phyloP scores from a whole-genome alignment of 2,329 filamentous ascomycete species.

The Helotiales sp. region DNA sequence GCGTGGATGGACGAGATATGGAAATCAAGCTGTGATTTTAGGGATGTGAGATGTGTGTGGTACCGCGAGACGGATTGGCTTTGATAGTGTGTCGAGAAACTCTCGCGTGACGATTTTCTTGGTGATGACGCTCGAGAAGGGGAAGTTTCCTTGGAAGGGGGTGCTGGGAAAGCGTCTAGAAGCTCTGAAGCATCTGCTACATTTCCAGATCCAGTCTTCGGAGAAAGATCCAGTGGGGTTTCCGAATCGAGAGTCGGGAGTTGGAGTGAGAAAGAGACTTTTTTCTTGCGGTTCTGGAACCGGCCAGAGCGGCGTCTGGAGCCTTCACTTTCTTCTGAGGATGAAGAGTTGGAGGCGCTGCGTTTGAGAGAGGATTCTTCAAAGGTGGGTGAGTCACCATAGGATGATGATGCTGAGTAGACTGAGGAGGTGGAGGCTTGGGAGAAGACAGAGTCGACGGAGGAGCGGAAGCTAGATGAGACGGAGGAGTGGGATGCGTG shows the following conservation, averaged over 20 bases:
- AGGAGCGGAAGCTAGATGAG: slow-evolving; percentile 37
- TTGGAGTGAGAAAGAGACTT: slow-evolving; percentile 37
- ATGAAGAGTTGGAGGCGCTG: slow-evolving; percentile 13
- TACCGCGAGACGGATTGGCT: slow-evolving; percentile 30
- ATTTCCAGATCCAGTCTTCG: background rate
- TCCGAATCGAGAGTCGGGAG: slow-evolving; percentile 15
- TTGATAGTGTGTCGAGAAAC: slow-evolving; percentile 12
- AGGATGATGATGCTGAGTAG: slow-evolving; percentile 26
- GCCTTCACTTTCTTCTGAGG: slow-evolving; percentile 5
- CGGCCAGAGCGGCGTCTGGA: background rate
- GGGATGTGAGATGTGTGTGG: slow-evolving; percentile 26
- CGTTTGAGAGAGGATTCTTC: slow-evolving; percentile 10
- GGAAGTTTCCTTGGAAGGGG: slow-evolving; percentile 16
- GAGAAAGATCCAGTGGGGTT: slow-evolving; percentile 1
- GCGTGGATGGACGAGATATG: slow-evolving; percentile 32
- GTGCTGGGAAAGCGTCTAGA: slow-evolving; percentile 30
- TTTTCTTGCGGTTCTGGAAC: slow-evolving; percentile 37
- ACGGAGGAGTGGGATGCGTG: slow-evolving; percentile 27
- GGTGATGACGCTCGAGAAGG: background rate
- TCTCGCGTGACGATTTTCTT: slow-evolving; percentile 5
- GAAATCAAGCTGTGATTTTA: slow-evolving; percentile 31
- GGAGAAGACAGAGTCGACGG: slow-evolving; percentile 40
- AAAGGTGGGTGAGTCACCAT: slow-evolving; percentile 24
- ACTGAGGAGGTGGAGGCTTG: slow-evolving; percentile 29
- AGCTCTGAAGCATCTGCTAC: slow-evolving; percentile 16